phyloP scores from a whole-genome alignment of 1,284 basidiomycete species.

The Phellopilus nigrolimitatus region DNA sequence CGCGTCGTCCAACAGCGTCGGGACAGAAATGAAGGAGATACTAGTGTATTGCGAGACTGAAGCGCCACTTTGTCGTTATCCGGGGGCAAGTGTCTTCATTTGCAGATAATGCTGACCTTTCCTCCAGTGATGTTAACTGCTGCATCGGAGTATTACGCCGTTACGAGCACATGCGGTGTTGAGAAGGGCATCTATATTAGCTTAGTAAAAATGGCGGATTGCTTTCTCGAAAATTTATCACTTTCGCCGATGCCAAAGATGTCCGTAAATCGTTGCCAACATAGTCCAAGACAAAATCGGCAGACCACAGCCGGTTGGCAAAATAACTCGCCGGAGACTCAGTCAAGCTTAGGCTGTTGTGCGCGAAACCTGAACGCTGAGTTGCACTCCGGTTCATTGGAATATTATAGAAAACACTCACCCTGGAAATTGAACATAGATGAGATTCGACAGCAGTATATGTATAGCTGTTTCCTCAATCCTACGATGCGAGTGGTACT shows the following conservation, averaged over 20 bases:
- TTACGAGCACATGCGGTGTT: conserved; percentile 18
- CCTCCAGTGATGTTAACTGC: conserved; percentile 47
- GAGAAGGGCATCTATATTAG: background rate
- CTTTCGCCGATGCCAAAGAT: conserved; percentile 51
- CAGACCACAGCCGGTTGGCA: conserved; percentile 48
- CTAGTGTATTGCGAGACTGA: conserved; percentile 47
- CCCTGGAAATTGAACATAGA: conserved; percentile 15
- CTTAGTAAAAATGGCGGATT: conserved; percentile 52
- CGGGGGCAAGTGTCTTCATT: conserved; percentile 54
- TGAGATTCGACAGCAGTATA: conserved; percentile 48
- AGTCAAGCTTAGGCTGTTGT: conserved; percentile 45
- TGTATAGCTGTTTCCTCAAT: conserved; percentile 59
- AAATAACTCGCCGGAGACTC: conserved; percentile 39
- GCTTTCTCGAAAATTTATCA: conserved; percentile 42
- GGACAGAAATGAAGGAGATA: conserved; percentile 44
- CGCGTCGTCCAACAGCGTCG: conserved; percentile 45
- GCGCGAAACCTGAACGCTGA: conserved; percentile 41
- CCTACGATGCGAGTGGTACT: conserved; percentile 51
- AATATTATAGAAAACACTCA: background rate
- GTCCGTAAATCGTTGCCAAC: conserved; percentile 49
- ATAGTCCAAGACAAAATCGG: conserved; percentile 50
- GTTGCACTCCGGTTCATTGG: background rate
- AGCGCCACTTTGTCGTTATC: conserved; percentile 46
- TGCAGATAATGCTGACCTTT: conserved; percentile 55
- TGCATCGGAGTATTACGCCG: conserved; percentile 47